Base-by-base conservation (phyloP, 768 basidiomycete genomes). In the Mycena haematopus region DNA sequence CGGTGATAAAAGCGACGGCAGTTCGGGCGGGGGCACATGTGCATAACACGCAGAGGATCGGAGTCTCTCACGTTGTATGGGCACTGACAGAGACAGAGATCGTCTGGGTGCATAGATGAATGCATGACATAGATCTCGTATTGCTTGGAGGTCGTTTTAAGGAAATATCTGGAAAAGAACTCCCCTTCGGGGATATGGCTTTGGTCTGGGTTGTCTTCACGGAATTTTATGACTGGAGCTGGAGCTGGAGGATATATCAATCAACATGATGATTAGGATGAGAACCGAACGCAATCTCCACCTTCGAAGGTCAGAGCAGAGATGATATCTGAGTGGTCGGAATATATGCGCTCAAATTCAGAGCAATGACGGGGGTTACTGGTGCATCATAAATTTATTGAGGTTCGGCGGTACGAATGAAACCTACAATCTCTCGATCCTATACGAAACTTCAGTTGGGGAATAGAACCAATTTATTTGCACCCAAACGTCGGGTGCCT, bases 381-480 rank as follows among this genome's bases (percentile, higher is more conserved):
- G 21, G 11, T 6, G 22, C 21, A 40, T 24, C 22, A 29, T 51
- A 21, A 38, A 13, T 29, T 38, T 13, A 25, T 14, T 10, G 24
- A 27, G 13, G 25, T 57, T 40, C 25, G 22, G 24, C 10, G 14
- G 22, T 15, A 5, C 5, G n/a, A 17, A 19, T 8, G 15, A 11
- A 33, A 59, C 65, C n/a, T 45, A 66, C 65, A 66, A 66, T 21
- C 52, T 52, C 15, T 27, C 2, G 2, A 66, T 46, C 9, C n/a
- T 24, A 3, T 1, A 24, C 9, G 65, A 33, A 2, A 56, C 47
- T 9, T 66, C 60, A 0, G n/a, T 29, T 11, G 57, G 56, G 0
- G 65, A 66, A 19, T 66, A 66, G 17, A 55, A 66, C 65, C 65
- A 66, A 8, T 35, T 22, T 9, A 66, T 25, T 21, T 42, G 1